Percentiles rank a stretch among this genome's conserved stretches.
These are phyloP conservation scores for Cucurbitaria berberidis DNA, from an alignment of 2,329 filamentous ascomycete genomes.

Conservation along the genomic window DNA sequence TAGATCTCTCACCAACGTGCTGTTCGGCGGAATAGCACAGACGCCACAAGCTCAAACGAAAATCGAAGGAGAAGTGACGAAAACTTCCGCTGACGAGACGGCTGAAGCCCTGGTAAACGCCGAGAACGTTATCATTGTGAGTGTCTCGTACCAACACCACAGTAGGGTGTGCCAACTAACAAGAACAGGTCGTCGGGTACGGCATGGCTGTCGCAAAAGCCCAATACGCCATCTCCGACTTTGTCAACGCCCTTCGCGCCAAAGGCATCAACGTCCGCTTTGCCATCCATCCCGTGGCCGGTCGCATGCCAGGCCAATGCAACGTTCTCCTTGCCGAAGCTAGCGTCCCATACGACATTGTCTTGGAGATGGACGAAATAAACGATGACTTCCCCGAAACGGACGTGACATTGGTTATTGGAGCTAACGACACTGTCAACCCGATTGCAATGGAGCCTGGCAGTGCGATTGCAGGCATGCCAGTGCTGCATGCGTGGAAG, in stretches of 20 bases:
- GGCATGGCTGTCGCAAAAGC: slow-evolving; percentile 95
- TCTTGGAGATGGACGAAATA: slow-evolving; percentile 95
- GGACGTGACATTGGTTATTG: slow-evolving; percentile 86
- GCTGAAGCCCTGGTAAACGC: slow-evolving; percentile 76
- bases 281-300: slow-evolving; percentile 88
- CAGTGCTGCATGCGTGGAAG: slow-evolving; percentile 91
- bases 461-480: slow-evolving; percentile 88
- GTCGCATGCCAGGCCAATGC: slow-evolving; percentile 91
- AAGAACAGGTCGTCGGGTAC: slow-evolving; percentile 72
- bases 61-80: slow-evolving; percentile 79
- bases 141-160: slow-evolving; percentile 1
- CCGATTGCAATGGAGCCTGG: slow-evolving; percentile 85
- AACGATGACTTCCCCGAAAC: slow-evolving; percentile 90
- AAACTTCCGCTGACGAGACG: slow-evolving; percentile 80
- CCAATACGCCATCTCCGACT: slow-evolving; percentile 87
- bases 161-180: not conserved
- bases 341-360: slow-evolving; percentile 87
- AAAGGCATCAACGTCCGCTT: slow-evolving; percentile 84
- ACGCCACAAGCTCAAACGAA: slow-evolving; percentile 70
- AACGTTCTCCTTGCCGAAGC: slow-evolving; percentile 90
- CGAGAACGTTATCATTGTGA: slow-evolving; percentile 81
- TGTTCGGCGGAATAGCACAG: slow-evolving; percentile 81
- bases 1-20: slow-evolving; percentile 82
- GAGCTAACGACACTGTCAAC: slow-evolving; percentile 92
- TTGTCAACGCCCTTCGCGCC: slow-evolving; percentile 73